These are phyloP conservation scores for Haplosporangium gracile DNA, from an alignment of 192 early-diverging fungal species.

Conservation along the genomic window DNA sequence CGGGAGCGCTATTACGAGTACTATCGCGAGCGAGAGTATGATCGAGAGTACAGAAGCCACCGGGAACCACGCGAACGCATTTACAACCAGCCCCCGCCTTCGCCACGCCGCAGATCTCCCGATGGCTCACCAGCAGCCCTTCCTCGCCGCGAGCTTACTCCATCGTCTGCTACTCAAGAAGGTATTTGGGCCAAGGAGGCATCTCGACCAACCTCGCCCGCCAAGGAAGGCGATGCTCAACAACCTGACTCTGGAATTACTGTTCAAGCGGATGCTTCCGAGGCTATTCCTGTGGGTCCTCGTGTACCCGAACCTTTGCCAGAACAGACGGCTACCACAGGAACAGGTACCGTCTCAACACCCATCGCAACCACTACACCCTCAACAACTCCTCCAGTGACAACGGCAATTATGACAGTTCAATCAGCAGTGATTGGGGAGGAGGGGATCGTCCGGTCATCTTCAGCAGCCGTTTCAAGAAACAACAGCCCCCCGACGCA, in stretches of 20 bases:
- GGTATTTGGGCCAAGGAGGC: slow-evolving; percentile 28
- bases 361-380: not conserved
- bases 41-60: slow-evolving; percentile 38
- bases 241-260: not conserved
- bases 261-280: not conserved
- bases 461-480: not conserved
- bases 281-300: not conserved
- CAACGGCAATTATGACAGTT: not conserved
- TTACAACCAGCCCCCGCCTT: slow-evolving; percentile 27
- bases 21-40: slow-evolving; percentile 47
- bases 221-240: slow-evolving; percentile 4
- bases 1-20: slow-evolving; percentile 48
- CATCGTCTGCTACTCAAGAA: slow-evolving; percentile 14
- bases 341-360: not conserved
- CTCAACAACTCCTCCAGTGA: not conserved
- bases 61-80: slow-evolving; percentile 32
- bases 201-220: slow-evolving; percentile 20
- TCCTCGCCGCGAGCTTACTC: slow-evolving; percentile 22
- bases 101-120: slow-evolving; percentile 30
- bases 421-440: slow-evolving; percentile 1
- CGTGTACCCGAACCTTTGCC: not conserved
- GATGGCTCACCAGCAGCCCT: slow-evolving; percentile 22
- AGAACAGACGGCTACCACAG: not conserved
- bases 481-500: not conserved
- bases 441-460: not conserved